Percentiles rank a stretch among this genome's conserved stretches.
These are phyloP conservation scores for Mucuna pruriens DNA, from an alignment of 306 rosid genomes.

Conservation along the genomic window DNA sequence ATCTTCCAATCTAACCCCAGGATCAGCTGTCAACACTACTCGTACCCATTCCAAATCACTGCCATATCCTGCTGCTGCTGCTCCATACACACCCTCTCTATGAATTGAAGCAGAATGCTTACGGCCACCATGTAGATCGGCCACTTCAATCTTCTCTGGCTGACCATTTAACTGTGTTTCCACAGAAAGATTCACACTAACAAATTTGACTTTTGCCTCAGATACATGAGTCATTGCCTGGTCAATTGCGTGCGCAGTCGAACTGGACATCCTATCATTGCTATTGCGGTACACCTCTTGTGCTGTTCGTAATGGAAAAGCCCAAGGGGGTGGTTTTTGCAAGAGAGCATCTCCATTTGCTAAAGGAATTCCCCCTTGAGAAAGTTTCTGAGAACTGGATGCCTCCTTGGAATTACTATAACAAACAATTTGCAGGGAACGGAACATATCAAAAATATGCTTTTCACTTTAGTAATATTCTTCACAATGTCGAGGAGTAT, in stretches of 20 bases:
- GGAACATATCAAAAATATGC: constrained; percentile 32
- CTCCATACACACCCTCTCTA: constrained; percentile 39
- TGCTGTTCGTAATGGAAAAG: constrained; percentile 93
- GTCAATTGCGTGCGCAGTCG: constrained; percentile 97
- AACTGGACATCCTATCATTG: constrained; percentile 95
- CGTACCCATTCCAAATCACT: constrained; percentile 85
- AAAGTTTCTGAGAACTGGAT: constrained; percentile 81
- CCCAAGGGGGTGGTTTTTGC: constrained; percentile 98
- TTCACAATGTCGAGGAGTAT: constrained; percentile 23
- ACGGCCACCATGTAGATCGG: constrained; percentile 36
- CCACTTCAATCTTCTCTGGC: constrained; percentile 46
- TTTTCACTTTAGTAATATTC: constrained; percentile 33
- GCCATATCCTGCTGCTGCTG: constrained; percentile 48
- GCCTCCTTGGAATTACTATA: constrained; percentile 82
- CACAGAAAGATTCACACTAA: constrained; percentile 62
- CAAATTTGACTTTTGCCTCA: constrained; percentile 71
- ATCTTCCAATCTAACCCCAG: constrained; percentile 88
- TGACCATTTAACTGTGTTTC: constrained; percentile 55
- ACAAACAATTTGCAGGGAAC: constrained; percentile 36
- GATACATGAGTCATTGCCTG: constrained; percentile 94
- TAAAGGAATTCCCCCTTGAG: constrained; percentile 96
- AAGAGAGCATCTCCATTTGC: constrained; percentile 95
- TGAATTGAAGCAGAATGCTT: constrained; percentile 37
- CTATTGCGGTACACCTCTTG: constrained; percentile 98
- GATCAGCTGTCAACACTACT: constrained; percentile 83